Evolutionary conservation across 768 basidiomycete genomes (phyloP).

Genomic region (Pisolithus orientalis): DNA sequence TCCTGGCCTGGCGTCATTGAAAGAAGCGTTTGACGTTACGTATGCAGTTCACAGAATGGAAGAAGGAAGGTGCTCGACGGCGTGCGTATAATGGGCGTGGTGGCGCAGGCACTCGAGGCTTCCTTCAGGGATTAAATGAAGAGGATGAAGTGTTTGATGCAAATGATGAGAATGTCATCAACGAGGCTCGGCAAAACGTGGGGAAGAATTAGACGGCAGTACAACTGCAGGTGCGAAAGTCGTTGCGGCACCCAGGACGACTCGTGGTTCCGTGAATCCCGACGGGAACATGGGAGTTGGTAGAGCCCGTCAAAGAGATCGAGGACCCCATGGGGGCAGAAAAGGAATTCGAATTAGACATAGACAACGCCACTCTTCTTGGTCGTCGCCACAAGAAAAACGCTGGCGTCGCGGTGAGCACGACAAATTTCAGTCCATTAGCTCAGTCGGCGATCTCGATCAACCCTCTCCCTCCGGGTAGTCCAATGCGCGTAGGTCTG

Average conservation of each 20-base stretch:
- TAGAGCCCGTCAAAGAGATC: constrained; percentile 66
- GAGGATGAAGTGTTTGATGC: constrained; percentile 73
- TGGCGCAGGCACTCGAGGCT: constrained; percentile 72
- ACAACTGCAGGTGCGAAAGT: constrained; percentile 6
- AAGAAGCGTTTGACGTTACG: constrained; percentile 98
- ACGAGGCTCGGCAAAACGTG: constrained; percentile 40
- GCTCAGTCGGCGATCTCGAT: constrained; percentile 14
- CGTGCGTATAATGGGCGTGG: constrained; percentile 75
- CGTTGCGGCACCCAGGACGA: constrained; percentile 7
- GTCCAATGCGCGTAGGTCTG: constrained; percentile 29
- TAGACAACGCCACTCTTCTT: constrained; percentile 82
- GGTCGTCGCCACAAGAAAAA: constrained; percentile 55
- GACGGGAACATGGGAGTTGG: constrained; percentile 44
- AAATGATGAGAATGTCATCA: constrained; percentile 42
- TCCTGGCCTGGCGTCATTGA: constrained; percentile 87
- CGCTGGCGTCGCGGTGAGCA: constrained; percentile 13
- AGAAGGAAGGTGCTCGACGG: constrained; percentile 90
- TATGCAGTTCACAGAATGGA: constrained; percentile 99
- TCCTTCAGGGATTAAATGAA: constrained; percentile 85
- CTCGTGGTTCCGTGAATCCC: constrained; percentile 2
- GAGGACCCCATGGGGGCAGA: constrained; percentile 29
- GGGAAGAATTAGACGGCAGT: constrained; percentile 14
- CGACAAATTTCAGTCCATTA: constrained; percentile 31
- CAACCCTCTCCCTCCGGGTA: constrained; percentile 15
- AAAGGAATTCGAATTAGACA: constrained; percentile 74